Evolutionary conservation across 768 basidiomycete genomes (phyloP).

Genomic region (Trichaptum fuscoviolaceum): DNA sequence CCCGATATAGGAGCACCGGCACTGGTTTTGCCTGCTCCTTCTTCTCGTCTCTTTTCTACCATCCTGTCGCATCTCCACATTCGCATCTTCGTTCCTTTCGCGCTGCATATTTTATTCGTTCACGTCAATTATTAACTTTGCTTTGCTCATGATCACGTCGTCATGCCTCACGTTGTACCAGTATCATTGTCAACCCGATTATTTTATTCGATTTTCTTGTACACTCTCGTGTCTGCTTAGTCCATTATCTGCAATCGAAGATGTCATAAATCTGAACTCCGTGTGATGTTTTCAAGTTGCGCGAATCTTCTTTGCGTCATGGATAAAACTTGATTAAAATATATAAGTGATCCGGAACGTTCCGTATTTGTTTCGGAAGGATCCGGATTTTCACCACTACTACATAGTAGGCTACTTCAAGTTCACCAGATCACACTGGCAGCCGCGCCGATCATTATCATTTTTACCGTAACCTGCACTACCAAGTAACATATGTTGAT

Average conservation of each 20-base stretch:
- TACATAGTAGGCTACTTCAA: no score
- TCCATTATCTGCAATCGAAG: background rate
- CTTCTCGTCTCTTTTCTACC: no score
- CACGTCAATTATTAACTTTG: background rate
- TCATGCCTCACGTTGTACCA: background rate
- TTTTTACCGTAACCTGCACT: no score
- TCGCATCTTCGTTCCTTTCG: background rate
- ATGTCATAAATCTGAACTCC: background rate
- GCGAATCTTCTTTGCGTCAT: background rate
- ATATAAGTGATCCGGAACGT: background rate
- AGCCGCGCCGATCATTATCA: no score
- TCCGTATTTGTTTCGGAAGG: no score
- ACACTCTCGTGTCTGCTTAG: background rate
- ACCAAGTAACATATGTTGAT: no score
- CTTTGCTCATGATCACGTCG: background rate
- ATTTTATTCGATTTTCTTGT: conserved; percentile 1
- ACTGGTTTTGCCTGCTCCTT: background rate
- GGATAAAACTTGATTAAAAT: background rate
- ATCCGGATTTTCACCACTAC: background rate
- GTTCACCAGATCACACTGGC: no score
- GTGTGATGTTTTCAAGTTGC: no score
- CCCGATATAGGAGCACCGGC: background rate
- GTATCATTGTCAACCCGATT: background rate
- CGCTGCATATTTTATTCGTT: conserved; percentile 1
- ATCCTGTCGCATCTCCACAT: background rate